Conservation (phyloP, 1,284 basidiomycete genomes). For the Tremellales sp. region DNA sequence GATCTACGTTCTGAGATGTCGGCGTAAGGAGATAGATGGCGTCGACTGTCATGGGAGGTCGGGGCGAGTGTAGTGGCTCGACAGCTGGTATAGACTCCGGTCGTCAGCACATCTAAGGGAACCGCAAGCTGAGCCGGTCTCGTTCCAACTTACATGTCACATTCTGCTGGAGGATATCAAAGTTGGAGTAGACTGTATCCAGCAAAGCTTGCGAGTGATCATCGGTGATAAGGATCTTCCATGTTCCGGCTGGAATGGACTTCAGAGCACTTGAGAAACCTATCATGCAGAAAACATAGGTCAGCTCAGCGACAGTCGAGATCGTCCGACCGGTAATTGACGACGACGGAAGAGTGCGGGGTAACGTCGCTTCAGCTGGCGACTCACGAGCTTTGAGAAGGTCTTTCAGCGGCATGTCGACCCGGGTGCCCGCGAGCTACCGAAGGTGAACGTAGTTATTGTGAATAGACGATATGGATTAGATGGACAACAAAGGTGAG, state of each 20-base stretch:
- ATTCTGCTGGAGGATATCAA: slow-evolving; percentile 89
- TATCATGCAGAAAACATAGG: slow-evolving; percentile 9
- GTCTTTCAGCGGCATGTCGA: slow-evolving; percentile 41
- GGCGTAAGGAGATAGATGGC: slow-evolving; percentile 93
- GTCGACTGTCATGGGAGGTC: slow-evolving; percentile 79
- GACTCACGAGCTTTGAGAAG: slow-evolving; percentile 45
- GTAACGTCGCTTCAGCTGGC: neutral
- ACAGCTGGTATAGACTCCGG: slow-evolving; percentile 44
- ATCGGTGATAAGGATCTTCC: slow-evolving; percentile 97
- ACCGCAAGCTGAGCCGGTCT: neutral
- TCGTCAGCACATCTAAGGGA: neutral
- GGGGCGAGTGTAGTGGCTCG: slow-evolving; percentile 50
- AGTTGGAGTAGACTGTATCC: slow-evolving; percentile 82
- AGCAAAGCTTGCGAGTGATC: slow-evolving; percentile 82
- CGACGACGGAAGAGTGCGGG: neutral
- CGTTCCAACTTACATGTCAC: slow-evolving; percentile 69
- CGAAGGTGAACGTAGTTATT: too few relatives aligned
- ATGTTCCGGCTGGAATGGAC: slow-evolving; percentile 72
- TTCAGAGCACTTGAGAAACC: slow-evolving; percentile 46
- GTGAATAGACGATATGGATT: too few relatives aligned
- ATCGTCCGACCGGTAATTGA: neutral
- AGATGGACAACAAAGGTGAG: too few relatives aligned
- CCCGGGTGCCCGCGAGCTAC: neutral
- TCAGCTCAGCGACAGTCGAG: neutral
- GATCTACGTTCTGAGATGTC: slow-evolving; percentile 87